Evolutionary conservation across 345 rosid genomes (phyloP).

Genomic region (Corchorus olitorius): DNA sequence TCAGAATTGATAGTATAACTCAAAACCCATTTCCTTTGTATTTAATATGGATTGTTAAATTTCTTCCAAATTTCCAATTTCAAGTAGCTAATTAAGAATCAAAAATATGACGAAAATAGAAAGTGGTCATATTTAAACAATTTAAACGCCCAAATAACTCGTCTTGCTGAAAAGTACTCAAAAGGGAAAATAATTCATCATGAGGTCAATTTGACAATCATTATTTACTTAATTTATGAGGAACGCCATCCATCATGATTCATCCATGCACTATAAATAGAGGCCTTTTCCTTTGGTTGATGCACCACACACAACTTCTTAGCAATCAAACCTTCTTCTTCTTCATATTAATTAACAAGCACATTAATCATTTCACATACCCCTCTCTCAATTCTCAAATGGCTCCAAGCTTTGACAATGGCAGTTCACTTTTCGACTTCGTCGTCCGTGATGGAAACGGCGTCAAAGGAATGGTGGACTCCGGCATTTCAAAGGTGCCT

Average conservation of each 20-base stretch:
- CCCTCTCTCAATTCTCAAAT: neutral
- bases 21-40: no score
- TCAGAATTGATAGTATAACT: neutral
- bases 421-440: neutral
- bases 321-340: neutral
- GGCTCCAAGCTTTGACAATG: constrained; percentile 14
- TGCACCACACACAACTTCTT: neutral
- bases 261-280: constrained; percentile 3
- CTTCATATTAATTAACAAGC: neutral
- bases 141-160: no score
- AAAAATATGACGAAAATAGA: no score
- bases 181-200: neutral
- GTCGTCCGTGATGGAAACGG: constrained; percentile 12
- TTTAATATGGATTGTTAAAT: no score
- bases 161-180: neutral
- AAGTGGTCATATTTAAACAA: no score
- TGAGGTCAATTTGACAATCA: no score
- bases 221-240: no score
- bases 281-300: neutral
- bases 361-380: neutral
- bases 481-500: constrained; percentile 3
- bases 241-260: neutral
- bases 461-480: constrained; percentile 14
- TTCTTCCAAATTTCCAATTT: no score
- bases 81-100: no score